Evolutionary conservation across 129 eudicot genomes (phyloP), one percentile per base, ranked within the genome.

Genomic region (Centrapalus pauciflorus): DNA sequence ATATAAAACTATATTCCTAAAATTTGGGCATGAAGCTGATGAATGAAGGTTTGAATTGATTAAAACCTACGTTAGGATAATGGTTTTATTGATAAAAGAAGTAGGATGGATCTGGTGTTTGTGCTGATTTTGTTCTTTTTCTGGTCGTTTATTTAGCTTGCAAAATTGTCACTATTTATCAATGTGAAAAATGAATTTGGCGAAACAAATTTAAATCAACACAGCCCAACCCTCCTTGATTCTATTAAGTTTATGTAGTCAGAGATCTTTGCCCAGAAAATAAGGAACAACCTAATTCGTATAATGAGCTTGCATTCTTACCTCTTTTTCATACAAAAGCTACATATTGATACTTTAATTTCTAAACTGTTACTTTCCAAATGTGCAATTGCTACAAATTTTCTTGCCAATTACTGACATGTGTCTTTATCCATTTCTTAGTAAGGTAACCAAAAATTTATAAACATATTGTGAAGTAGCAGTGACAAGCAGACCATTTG

Each of bases 91-190:
- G 41, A 41, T 72, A 19, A 26, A 3, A 60, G 20, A 16, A 34
- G 55, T 35, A 51, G 37, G 41, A 27, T 21, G 38, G 64, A 62
- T 72, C 74, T 66, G 60, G 20, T 48, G 21, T 32, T 69, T 41
- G 43, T 55, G 29, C 65, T 55, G 40, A 26, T 16, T 69, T 46
- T 56, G 7, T 49, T 49, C 3, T 48, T 1, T 24, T 27, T 29
- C 19, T 14, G 16, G 46, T 12, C 11, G 11, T n/a, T 38, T 10
- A 38, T 38, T 34, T 34, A 34, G 46, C 13, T 40, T 40, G 16
- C 5, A 40, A 40, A 40, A 40, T 4, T 3, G 11, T 11, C 20
- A n/a, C 4, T 16, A 40, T 16, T 11, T 55, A 25, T 55, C 35
- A 55, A 3, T 55, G 3, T 56, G 23, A 56, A 27, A 28, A 0